Percentiles rank a stretch among this genome's conserved stretches.
These are phyloP conservation scores for Colletotrichum trifolii DNA, from an alignment of 2,329 filamentous ascomycete genomes.

Conservation along the genomic window DNA sequence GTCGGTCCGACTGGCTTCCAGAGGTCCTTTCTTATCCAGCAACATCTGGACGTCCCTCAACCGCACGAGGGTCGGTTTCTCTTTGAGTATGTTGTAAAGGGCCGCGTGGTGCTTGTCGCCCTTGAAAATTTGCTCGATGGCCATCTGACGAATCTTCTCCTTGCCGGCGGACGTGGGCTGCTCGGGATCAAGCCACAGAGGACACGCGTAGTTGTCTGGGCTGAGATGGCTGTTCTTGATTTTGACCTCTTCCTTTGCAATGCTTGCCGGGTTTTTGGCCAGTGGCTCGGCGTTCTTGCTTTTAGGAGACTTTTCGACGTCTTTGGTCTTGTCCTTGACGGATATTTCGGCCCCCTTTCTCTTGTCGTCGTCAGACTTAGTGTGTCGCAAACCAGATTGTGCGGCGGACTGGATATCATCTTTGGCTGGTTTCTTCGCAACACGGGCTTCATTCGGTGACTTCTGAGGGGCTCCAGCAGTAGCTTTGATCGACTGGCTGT, in stretches of 20 bases:
- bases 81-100: constrained; percentile 20
- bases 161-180: neutral
- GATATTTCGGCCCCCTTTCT: too few relatives aligned
- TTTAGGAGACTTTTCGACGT: neutral
- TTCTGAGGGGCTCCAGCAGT: too few relatives aligned
- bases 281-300: too few relatives aligned
- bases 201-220: constrained; percentile 33
- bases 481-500: too few relatives aligned
- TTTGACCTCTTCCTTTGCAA: neutral
- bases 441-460: too few relatives aligned
- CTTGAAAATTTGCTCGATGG: constrained; percentile 17
- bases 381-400: too few relatives aligned
- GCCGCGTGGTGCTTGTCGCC: constrained; percentile 21
- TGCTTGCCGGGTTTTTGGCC: too few relatives aligned
- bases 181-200: constrained; percentile 33
- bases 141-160: constrained; percentile 12
- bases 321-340: constrained; percentile 25
- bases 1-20: constrained; percentile 53
- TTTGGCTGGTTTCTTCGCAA: too few relatives aligned
- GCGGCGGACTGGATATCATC: too few relatives aligned
- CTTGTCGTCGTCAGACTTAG: too few relatives aligned
- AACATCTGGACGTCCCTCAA: constrained; percentile 46
- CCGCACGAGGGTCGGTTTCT: neutral
- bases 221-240: constrained; percentile 20
- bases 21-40: constrained; percentile 56